A percentile compares a stretch with the other conserved stretches of the same genome.
Conservation (phyloP, 2,329 filamentous ascomycete species). For the Fusarium musae region DNA sequence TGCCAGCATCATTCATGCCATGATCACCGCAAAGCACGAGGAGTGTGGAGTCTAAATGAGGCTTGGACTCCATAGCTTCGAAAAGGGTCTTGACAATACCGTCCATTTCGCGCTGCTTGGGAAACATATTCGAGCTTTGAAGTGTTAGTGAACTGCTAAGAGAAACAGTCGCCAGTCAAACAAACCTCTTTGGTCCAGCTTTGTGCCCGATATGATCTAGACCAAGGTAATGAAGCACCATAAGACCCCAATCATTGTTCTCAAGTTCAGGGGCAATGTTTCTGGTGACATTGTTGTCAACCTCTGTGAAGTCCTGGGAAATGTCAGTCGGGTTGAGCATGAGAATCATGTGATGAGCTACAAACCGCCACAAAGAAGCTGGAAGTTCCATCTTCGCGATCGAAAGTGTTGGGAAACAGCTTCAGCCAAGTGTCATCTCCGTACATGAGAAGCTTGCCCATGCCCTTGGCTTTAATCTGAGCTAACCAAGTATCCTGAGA, state of each 20-base stretch:
- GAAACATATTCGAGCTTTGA: conserved; percentile 83
- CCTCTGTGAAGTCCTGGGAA: conserved; percentile 90
- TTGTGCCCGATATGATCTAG: conserved; percentile 99
- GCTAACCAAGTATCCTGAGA: conserved; percentile 96
- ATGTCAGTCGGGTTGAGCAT: not conserved
- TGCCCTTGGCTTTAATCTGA: conserved; percentile 80
- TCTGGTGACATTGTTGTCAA: conserved; percentile 96
- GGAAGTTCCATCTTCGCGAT: conserved; percentile 88
- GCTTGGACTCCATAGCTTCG: conserved; percentile 74
- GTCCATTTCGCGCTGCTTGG: conserved; percentile 96
- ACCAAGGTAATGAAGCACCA: conserved; percentile 95
- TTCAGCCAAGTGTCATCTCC: conserved; percentile 99
- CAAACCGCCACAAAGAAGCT: conserved; percentile 97
- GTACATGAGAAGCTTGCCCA: conserved; percentile 89
- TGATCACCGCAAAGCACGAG: conserved; percentile 93
- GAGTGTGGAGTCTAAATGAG: conserved; percentile 80
- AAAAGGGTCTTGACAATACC: conserved; percentile 81
- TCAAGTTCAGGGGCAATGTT: conserved; percentile 82
- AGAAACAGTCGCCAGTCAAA: not conserved
- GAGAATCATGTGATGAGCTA: conserved; percentile 36
- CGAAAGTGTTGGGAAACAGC: conserved; percentile 90
- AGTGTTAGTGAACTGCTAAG: not conserved
- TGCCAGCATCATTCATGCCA: conserved; percentile 99
- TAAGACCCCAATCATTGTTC: conserved; percentile 86
- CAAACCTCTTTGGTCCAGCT: conserved; percentile 82